Evolutionary conservation across 2,329 filamentous ascomycete species (phyloP).

Genomic region (Arthrobotrys conoides): DNA sequence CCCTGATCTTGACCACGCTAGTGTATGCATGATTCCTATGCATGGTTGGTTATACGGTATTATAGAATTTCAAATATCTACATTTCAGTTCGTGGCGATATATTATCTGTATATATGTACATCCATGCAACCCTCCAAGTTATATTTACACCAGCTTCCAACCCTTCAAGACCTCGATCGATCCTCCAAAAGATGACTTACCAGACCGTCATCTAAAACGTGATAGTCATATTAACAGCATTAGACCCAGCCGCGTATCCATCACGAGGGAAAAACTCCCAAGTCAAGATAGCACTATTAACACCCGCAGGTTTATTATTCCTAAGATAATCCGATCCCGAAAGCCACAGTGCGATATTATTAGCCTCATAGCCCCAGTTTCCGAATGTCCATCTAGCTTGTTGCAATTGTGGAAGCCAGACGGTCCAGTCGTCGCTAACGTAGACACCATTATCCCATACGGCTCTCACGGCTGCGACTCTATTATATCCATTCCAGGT

Average conservation of each 20-base stretch:
- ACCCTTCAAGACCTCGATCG: neutral
- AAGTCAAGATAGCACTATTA: slow-evolving; percentile 38
- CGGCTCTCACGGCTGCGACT: slow-evolving; percentile 71
- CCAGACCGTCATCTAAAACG: neutral
- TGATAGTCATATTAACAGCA: slow-evolving; percentile 46
- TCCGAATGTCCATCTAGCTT: slow-evolving; percentile 67
- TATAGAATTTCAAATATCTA: neutral
- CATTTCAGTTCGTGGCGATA: no score
- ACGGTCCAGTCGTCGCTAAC: slow-evolving; percentile 74
- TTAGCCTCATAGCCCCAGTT: slow-evolving; percentile 59
- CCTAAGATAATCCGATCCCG: slow-evolving; percentile 37
- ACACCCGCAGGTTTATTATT: slow-evolving; percentile 53
- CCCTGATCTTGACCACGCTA: neutral
- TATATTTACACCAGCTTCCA: neutral
- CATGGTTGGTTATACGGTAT: neutral
- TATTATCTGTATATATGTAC: neutral
- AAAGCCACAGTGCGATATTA: slow-evolving; percentile 22
- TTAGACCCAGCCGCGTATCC: slow-evolving; percentile 38
- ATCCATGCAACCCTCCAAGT: neutral
- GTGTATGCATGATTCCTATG: neutral
- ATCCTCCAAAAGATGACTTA: neutral
- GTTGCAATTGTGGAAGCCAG: slow-evolving; percentile 71
- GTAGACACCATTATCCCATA: slow-evolving; percentile 70
- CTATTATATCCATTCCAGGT: slow-evolving; percentile 71
- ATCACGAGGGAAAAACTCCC: slow-evolving; percentile 47